phyloP scores from a whole-genome alignment of 805 yeast species.

The Starmerella geochares region DNA sequence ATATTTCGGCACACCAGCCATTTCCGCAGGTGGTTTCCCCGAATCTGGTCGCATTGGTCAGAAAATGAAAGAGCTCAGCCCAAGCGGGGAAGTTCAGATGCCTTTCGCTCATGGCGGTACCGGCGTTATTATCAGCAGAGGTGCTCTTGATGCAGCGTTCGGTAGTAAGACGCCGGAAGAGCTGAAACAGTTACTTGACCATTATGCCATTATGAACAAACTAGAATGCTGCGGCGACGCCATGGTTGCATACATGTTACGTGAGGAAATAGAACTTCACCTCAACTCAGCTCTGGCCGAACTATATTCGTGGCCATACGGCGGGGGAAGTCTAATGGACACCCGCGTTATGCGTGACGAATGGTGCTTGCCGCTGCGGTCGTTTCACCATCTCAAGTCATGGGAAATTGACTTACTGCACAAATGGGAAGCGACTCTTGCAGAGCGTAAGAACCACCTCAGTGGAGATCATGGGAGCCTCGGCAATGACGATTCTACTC shows the following conservation, averaged over 20 bases:
- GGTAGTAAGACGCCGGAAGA: constrained; percentile 16
- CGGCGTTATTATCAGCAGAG: constrained; percentile 30
- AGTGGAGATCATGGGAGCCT: neutral
- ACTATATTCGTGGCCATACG: constrained; percentile 4
- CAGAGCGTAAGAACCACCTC: neutral
- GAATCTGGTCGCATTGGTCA: neutral
- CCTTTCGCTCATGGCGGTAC: constrained; percentile 34
- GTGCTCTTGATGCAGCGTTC: constrained; percentile 26
- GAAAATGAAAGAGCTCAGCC: neutral
- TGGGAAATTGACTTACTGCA: constrained; percentile 17
- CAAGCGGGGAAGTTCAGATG: neutral
- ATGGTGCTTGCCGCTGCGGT: constrained; percentile 14
- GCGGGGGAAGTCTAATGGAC: neutral
- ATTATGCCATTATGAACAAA: constrained; percentile 23
- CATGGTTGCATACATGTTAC: constrained; percentile 28
- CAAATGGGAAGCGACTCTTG: constrained; percentile 4
- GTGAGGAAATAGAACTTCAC: constrained; percentile 17
- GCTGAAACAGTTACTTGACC: constrained; percentile 11
- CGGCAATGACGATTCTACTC: neutral
- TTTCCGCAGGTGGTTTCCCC: constrained; percentile 10
- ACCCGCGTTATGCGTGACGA: neutral
- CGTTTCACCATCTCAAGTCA: constrained; percentile 6
- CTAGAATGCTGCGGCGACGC: constrained; percentile 32
- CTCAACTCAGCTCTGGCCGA: constrained; percentile 9
- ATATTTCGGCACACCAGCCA: constrained; percentile 1